These are phyloP conservation scores for Magnolia kwangsiensis DNA, from an alignment of 164 flowering plant species.

Conservation along the genomic window DNA sequence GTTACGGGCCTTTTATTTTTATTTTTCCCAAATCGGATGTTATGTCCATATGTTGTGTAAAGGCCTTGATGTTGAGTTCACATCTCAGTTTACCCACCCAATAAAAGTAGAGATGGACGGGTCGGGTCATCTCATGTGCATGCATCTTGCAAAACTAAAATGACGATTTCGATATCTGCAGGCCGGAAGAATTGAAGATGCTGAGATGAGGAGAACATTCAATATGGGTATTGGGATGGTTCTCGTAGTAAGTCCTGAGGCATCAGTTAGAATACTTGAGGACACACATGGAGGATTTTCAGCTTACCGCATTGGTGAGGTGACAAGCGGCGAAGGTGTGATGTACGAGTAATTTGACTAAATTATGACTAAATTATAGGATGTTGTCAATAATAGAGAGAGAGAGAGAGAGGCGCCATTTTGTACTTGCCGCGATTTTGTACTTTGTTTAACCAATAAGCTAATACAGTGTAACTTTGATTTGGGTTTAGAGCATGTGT, in stretches of 20 bases:
- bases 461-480: too few relatives aligned
- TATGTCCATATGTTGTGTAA: too few relatives aligned
- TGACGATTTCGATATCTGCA: slow-evolving; percentile 14
- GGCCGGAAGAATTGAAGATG: slow-evolving; percentile 76
- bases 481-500: too few relatives aligned
- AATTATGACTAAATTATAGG: not conserved
- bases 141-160: not conserved
- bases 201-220: slow-evolving; percentile 84
- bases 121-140: not conserved
- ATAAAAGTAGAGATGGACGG: too few relatives aligned
- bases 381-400: too few relatives aligned
- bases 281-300: slow-evolving; percentile 20
- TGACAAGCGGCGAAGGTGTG: slow-evolving; percentile 53
- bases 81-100: too few relatives aligned
- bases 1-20: too few relatives aligned
- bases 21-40: too few relatives aligned
- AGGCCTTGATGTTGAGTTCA: too few relatives aligned
- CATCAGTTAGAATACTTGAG: slow-evolving; percentile 52
- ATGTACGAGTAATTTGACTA: slow-evolving; percentile 10
- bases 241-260: slow-evolving; percentile 61
- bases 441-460: too few relatives aligned
- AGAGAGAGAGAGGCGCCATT: too few relatives aligned
- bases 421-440: too few relatives aligned
- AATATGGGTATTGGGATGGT: slow-evolving; percentile 96
- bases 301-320: slow-evolving; percentile 58